A percentile compares a stretch with the other conserved stretches of the same genome.
phyloP scores from a whole-genome alignment of 2,329 filamentous ascomycete genomes.

The Ascochyta fabae region DNA sequence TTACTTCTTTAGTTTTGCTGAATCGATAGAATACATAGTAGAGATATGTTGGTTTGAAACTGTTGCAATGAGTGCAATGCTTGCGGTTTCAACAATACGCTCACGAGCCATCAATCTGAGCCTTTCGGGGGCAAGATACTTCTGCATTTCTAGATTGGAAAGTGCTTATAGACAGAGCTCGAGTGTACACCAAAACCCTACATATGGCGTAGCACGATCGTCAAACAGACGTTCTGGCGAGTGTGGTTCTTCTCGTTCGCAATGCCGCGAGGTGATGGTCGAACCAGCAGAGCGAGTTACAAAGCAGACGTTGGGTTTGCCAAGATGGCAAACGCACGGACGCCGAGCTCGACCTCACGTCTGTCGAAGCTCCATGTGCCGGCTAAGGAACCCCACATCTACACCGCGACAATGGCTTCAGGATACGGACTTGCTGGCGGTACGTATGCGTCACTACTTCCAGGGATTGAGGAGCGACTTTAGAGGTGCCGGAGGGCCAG shows the following conservation, averaged over 20 bases:
- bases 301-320: not conserved
- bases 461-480: slow-evolving; percentile 7
- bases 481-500: slow-evolving; percentile 12
- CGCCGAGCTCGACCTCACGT: slow-evolving; percentile 25
- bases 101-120: too few relatives aligned
- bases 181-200: too few relatives aligned
- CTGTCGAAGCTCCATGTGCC: slow-evolving; percentile 20
- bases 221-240: not conserved
- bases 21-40: too few relatives aligned
- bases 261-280: not conserved
- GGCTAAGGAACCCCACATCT: slow-evolving; percentile 32
- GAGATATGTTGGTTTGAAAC: too few relatives aligned
- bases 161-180: too few relatives aligned
- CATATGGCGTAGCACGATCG: not conserved
- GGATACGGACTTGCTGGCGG: slow-evolving; percentile 83
- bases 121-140: too few relatives aligned
- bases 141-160: too few relatives aligned
- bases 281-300: not conserved
- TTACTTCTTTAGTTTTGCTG: too few relatives aligned
- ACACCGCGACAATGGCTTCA: slow-evolving; percentile 70
- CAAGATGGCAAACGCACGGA: slow-evolving; percentile 5
- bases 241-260: not conserved
- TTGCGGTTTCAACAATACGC: too few relatives aligned
- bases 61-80: too few relatives aligned
- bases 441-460: slow-evolving; percentile 53